These are phyloP conservation scores for Coccomyxa sp. DNA, from an alignment of 139 green algal genomes.

Conservation along the genomic window DNA sequence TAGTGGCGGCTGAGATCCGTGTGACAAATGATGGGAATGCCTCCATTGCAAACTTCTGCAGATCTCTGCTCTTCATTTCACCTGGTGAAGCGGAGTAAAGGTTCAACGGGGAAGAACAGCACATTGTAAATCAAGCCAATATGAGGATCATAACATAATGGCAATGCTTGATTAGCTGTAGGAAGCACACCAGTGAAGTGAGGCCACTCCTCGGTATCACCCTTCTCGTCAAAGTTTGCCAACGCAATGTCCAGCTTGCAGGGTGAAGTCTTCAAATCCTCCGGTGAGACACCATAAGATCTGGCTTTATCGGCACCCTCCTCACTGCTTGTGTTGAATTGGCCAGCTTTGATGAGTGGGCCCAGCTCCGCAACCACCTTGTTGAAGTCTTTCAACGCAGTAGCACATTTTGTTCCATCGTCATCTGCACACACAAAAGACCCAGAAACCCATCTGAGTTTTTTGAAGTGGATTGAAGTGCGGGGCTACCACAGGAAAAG, in stretches of 20 bases:
- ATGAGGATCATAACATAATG: too few species aligned
- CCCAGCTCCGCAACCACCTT: neutral
- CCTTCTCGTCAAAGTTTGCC: slow-evolving; percentile 1
- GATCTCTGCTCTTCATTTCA: neutral
- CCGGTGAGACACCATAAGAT: neutral
- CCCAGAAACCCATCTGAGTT: too few species aligned
- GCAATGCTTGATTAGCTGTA: neutral
- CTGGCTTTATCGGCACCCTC: neutral
- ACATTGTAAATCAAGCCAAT: too few species aligned
- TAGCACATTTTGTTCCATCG: neutral
- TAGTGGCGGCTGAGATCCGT: neutral
- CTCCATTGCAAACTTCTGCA: slow-evolving; percentile 6
- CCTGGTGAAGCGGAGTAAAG: neutral
- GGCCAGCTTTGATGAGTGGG: neutral
- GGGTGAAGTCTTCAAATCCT: neutral
- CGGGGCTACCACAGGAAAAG: too few species aligned
- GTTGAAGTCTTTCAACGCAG: neutral
- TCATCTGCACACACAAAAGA: neutral
- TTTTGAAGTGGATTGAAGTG: too few species aligned
- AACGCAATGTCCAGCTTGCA: neutral
- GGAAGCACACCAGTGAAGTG: neutral
- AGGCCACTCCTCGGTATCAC: slow-evolving; percentile 2
- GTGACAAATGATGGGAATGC: slow-evolving; percentile 1
- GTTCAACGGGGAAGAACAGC: neutral
- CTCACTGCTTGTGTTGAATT: neutral